Evolutionary conservation across 140 eudicot genomes (phyloP).

Genomic region (Erigeron philadelphicus): DNA sequence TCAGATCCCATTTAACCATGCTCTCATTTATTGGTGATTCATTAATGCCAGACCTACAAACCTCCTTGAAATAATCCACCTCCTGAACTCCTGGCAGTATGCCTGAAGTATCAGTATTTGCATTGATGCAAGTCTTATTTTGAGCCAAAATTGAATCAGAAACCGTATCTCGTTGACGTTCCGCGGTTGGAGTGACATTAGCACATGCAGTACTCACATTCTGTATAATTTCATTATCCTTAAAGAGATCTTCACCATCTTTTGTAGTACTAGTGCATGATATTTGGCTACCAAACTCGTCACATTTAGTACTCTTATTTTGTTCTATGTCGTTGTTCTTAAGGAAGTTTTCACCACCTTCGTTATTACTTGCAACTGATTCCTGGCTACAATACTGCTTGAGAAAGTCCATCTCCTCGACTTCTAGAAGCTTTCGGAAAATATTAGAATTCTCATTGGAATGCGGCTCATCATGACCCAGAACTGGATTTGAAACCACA

Average conservation of each 20-base stretch:
- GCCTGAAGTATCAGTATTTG: slow-evolving; percentile 20
- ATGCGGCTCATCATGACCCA: slow-evolving; percentile 2
- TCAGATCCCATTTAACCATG: neutral
- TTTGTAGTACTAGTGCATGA: neutral
- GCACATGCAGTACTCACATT: slow-evolving; percentile 8
- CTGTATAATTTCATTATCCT: neutral
- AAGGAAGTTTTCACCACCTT: neutral
- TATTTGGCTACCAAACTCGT: slow-evolving; percentile 10
- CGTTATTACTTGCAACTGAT: neutral
- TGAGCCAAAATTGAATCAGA: slow-evolving; percentile 14
- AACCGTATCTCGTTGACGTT: neutral
- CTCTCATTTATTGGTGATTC: slow-evolving; percentile 18
- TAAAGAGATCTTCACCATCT: neutral
- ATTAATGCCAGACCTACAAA: slow-evolving; percentile 19
- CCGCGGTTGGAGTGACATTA: slow-evolving; percentile 8
- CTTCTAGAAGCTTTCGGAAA: slow-evolving; percentile 26
- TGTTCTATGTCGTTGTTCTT: neutral
- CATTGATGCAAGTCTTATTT: slow-evolving; percentile 13
- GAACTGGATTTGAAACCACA: neutral
- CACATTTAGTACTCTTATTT: neutral
- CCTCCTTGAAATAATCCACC: slow-evolving; percentile 26
- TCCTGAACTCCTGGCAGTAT: slow-evolving; percentile 25
- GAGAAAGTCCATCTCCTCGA: slow-evolving; percentile 29
- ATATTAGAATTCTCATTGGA: slow-evolving; percentile 14
- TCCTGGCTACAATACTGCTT: slow-evolving; percentile 21